Percentiles rank a stretch among this genome's conserved stretches.
These are phyloP conservation scores for Magnaporthales sp. DNA, from an alignment of 2,329 filamentous ascomycete species.

Conservation along the genomic window DNA sequence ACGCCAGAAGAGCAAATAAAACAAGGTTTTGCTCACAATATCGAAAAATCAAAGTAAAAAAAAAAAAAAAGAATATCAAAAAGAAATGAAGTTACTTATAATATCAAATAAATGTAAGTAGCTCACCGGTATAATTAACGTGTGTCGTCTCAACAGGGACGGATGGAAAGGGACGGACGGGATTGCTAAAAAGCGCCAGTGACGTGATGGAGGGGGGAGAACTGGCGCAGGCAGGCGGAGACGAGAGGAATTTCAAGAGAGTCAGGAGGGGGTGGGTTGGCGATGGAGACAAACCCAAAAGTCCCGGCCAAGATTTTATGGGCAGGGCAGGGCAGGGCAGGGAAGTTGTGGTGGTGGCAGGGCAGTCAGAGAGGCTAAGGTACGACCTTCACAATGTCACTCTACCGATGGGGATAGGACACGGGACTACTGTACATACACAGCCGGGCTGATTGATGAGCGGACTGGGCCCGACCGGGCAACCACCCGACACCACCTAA, in stretches of 20 bases:
- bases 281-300: not conserved
- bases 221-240: not conserved
- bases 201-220: slow-evolving; percentile 3
- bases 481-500: too few species aligned
- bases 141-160: not conserved
- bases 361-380: not conserved
- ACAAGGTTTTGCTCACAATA: not conserved
- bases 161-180: not conserved
- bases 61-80: not conserved
- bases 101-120: not conserved
- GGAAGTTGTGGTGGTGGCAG: too few species aligned
- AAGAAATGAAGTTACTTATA: not conserved
- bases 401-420: not conserved
- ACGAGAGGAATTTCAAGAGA: not conserved
- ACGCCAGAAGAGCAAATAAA: not conserved
- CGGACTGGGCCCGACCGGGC: not conserved
- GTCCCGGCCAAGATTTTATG: not conserved
- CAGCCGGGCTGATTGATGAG: not conserved
- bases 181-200: not conserved
- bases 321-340: not conserved
- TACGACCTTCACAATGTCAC: not conserved
- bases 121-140: not conserved
- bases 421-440: not conserved
- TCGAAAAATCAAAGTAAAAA: not conserved
- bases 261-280: not conserved